phyloP scores from a whole-genome alignment of 306 rosid genomes.

The Cyclanthera cordifolia region DNA sequence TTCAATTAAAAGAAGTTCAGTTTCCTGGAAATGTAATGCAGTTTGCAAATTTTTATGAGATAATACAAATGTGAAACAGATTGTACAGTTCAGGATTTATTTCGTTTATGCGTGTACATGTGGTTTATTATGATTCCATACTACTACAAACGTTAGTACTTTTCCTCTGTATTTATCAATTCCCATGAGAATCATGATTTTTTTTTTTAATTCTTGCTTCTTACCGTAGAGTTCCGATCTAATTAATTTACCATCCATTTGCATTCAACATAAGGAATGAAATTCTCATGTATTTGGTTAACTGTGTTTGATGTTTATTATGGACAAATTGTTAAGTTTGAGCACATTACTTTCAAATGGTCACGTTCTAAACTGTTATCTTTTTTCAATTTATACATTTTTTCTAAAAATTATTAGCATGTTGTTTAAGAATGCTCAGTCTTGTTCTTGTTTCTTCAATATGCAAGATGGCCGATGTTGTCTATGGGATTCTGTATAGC shows the following conservation, averaged over 20 bases:
- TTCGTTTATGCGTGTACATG: neutral
- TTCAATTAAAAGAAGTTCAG: neutral
- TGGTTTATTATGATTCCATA: neutral
- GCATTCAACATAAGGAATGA: neutral
- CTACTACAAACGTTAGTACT: neutral
- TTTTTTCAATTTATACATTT: neutral
- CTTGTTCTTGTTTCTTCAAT: slow-evolving; percentile 7
- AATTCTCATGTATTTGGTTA: neutral
- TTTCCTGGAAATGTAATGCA: neutral
- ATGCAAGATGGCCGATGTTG: slow-evolving; percentile 61
- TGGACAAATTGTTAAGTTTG: neutral
- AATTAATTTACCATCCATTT: neutral
- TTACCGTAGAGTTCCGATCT: neutral
- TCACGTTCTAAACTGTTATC: neutral
- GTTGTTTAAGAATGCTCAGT: slow-evolving; percentile 1
- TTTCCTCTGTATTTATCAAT: neutral
- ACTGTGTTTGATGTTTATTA: neutral
- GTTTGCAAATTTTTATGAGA: neutral
- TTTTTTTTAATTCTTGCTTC: neutral
- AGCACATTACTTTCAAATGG: neutral
- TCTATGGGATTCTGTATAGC: slow-evolving; percentile 39
- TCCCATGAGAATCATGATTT: neutral
- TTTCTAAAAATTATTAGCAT: neutral
- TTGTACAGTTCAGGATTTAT: neutral
- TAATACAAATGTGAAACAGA: neutral